phyloP scores from a whole-genome alignment of 1,139 yeast genomes.

The Geotrichum aggregatum region DNA sequence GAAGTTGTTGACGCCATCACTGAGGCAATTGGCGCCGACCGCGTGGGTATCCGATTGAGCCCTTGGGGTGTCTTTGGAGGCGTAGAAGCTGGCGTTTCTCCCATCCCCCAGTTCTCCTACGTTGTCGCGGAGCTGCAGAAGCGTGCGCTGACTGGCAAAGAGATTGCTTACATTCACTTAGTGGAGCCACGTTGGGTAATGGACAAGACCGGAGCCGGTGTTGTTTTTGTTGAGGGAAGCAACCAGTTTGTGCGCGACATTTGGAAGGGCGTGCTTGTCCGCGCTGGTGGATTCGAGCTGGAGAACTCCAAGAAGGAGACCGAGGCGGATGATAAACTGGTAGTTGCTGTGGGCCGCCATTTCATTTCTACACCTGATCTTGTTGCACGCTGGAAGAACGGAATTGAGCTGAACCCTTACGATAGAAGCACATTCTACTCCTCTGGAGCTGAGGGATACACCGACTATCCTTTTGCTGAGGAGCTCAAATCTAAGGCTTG shows the following conservation, averaged over 20 bases:
- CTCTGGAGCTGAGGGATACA: slow-evolving; percentile 24
- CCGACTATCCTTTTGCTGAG: slow-evolving; percentile 18
- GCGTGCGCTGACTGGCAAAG: slow-evolving; percentile 31
- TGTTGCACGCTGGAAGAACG: slow-evolving; percentile 41
- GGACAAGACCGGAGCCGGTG: slow-evolving; percentile 1
- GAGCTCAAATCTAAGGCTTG: not conserved
- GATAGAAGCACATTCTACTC: slow-evolving; percentile 42
- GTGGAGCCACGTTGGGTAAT: slow-evolving; percentile 46
- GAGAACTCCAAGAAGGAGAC: slow-evolving; percentile 32
- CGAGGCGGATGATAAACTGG: slow-evolving; percentile 39
- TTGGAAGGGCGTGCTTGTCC: slow-evolving; percentile 43
- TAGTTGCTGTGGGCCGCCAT: slow-evolving; percentile 47
- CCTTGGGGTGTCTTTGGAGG: slow-evolving; percentile 46
- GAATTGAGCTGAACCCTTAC: slow-evolving; percentile 36
- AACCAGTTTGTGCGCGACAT: slow-evolving; percentile 28
- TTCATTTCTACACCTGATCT: slow-evolving; percentile 52
- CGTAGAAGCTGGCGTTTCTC: slow-evolving; percentile 36
- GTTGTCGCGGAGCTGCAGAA: slow-evolving; percentile 33
- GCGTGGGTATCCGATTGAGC: slow-evolving; percentile 55
- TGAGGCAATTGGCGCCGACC: slow-evolving; percentile 52
- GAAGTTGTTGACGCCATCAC: slow-evolving; percentile 52
- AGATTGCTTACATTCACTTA: slow-evolving; percentile 49
- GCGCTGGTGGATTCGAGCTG: slow-evolving; percentile 42
- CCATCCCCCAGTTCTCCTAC: slow-evolving; percentile 35
- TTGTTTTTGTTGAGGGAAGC: slow-evolving; percentile 19